Conservation (phyloP, 2,329 filamentous ascomycete genomes). For the Fulvia fulva region DNA sequence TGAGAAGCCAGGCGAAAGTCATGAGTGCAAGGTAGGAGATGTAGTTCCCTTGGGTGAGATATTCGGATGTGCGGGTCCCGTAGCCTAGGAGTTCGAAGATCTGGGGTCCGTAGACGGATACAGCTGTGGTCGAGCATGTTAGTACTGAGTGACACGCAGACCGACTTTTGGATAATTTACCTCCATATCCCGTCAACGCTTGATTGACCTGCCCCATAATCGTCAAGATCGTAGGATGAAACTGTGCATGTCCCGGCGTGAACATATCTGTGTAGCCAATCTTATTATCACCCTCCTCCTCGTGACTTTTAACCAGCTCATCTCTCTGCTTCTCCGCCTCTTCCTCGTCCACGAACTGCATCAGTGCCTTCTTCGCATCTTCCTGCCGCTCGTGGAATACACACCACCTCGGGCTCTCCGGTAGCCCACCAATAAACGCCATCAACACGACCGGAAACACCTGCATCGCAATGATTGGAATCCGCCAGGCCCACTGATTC, state of each 20-base stretch:
- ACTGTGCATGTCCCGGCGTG: constrained; percentile 51
- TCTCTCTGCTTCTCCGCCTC: constrained; percentile 48
- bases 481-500: constrained; percentile 59
- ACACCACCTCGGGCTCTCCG: constrained; percentile 57
- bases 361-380: constrained; percentile 49
- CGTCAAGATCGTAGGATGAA: constrained; percentile 58
- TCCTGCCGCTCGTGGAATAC: constrained; percentile 49
- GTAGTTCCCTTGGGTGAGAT: constrained; percentile 58
- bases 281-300: constrained; percentile 44
- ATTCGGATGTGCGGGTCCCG: constrained; percentile 48
- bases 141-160: neutral
- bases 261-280: constrained; percentile 58
- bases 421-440: constrained; percentile 50
- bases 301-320: constrained; percentile 49
- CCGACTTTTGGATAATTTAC: constrained; percentile 1
- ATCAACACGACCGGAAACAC: constrained; percentile 54
- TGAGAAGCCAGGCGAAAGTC: constrained; percentile 58
- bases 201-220: constrained; percentile 63
- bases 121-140: constrained; percentile 40
- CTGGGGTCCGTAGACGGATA: constrained; percentile 60
- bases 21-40: constrained; percentile 58
- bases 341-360: constrained; percentile 49
- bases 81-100: constrained; percentile 62
- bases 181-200: constrained; percentile 48
- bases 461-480: constrained; percentile 60